These are phyloP conservation scores for Osmozyma mogii DNA, from an alignment of 805 yeast genomes.

Conservation along the genomic window DNA sequence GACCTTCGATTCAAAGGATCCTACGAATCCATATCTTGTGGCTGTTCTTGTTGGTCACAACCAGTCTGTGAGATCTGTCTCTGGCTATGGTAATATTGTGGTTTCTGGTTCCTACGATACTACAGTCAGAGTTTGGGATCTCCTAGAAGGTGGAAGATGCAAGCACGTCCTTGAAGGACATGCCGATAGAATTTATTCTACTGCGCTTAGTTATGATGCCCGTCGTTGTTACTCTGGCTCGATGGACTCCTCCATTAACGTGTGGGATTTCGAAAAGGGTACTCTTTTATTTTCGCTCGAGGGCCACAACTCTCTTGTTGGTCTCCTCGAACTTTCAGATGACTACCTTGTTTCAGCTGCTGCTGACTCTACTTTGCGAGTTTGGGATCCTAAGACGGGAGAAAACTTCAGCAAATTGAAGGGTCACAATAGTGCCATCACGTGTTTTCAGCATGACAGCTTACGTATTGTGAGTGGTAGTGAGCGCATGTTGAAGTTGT, in stretches of 20 bases:
- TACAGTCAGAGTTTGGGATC: slow-evolving; percentile 88
- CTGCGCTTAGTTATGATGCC: slow-evolving; percentile 68
- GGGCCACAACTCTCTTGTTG: slow-evolving; percentile 89
- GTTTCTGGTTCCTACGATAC: slow-evolving; percentile 89
- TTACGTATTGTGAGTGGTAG: slow-evolving; percentile 83
- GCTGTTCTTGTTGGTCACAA: slow-evolving; percentile 54
- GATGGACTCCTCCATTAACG: slow-evolving; percentile 78
- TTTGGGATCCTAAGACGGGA: slow-evolving; percentile 86
- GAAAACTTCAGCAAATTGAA: slow-evolving; percentile 58
- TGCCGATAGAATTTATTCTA: slow-evolving; percentile 80
- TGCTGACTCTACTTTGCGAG: slow-evolving; percentile 84
- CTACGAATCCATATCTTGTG: slow-evolving; percentile 55
- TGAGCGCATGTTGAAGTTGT: slow-evolving; percentile 76
- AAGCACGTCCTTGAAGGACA: slow-evolving; percentile 74
- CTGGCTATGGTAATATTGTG: slow-evolving; percentile 77
- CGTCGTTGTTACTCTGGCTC: slow-evolving; percentile 85
- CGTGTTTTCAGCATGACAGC: slow-evolving; percentile 88
- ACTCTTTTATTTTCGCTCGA: slow-evolving; percentile 59
- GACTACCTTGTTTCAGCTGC: slow-evolving; percentile 86
- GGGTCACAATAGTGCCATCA: slow-evolving; percentile 82
- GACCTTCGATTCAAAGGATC: slow-evolving; percentile 30
- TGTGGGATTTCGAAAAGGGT: slow-evolving; percentile 85
- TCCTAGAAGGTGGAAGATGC: slow-evolving; percentile 60
- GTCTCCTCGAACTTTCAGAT: slow-evolving; percentile 69
- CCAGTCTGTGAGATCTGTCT: slow-evolving; percentile 76